A percentile compares a stretch with the other conserved stretches of the same genome.
These are phyloP conservation scores for Malassezia restricta DNA, from an alignment of 1,284 basidiomycete species.

Conservation along the genomic window DNA sequence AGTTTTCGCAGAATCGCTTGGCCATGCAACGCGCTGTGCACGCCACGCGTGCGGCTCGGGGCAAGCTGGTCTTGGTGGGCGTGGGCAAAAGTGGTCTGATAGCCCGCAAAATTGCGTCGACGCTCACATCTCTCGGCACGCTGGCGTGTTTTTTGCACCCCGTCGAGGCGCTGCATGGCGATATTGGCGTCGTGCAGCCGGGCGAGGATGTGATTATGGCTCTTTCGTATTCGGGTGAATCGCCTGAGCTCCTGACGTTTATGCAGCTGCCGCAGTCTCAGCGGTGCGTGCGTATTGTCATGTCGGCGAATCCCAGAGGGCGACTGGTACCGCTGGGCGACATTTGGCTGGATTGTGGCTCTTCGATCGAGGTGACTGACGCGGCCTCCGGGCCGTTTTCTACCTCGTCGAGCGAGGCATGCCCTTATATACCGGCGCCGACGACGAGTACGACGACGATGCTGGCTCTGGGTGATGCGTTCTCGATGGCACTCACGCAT, in stretches of 20 bases:
- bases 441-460: slow-evolving; percentile 46
- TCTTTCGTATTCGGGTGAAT: slow-evolving; percentile 45
- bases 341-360: slow-evolving; percentile 42
- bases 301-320: slow-evolving; percentile 39
- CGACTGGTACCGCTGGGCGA: slow-evolving; percentile 41
- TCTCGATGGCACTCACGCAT: slow-evolving; percentile 38
- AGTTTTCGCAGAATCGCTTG: neutral
- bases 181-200: slow-evolving; percentile 42
- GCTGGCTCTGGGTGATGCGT: slow-evolving; percentile 47
- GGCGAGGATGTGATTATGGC: slow-evolving; percentile 4
- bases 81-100: slow-evolving; percentile 47
- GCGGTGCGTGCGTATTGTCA: slow-evolving; percentile 41
- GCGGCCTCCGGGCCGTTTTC: neutral
- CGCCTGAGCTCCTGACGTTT: slow-evolving; percentile 45
- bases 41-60: slow-evolving; percentile 13
- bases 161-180: slow-evolving; percentile 47
- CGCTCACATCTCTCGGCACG: slow-evolving; percentile 41
- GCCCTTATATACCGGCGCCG: slow-evolving; percentile 43
- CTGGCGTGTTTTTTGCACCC: slow-evolving; percentile 47
- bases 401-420: slow-evolving; percentile 18
- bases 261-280: slow-evolving; percentile 41
- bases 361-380: neutral
- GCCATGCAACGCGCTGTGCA: neutral
- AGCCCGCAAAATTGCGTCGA: slow-evolving; percentile 35
- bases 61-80: slow-evolving; percentile 47